Evolutionary conservation across 306 rosid genomes (phyloP).

Genomic region (Pyrus communis): DNA sequence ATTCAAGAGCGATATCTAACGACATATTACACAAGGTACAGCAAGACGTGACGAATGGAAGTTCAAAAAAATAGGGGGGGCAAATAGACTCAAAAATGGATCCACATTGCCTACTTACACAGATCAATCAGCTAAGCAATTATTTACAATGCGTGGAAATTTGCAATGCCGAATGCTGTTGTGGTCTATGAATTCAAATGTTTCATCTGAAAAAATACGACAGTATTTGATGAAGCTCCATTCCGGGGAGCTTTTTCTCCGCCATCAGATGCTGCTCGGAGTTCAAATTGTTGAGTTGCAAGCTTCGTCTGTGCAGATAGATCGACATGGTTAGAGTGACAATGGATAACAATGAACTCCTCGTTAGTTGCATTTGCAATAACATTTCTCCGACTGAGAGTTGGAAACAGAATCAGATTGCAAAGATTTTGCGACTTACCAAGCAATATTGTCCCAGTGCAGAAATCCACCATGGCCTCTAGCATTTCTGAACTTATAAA

Average conservation of each 20-base stretch:
- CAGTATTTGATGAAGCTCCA: neutral
- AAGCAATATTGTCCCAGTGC: slow-evolving; percentile 71
- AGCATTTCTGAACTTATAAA: slow-evolving; percentile 61
- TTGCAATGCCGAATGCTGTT: neutral
- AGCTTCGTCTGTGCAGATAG: slow-evolving; percentile 28
- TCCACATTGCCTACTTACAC: neutral
- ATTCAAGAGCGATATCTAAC: neutral
- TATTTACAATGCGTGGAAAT: neutral
- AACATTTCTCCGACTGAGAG: neutral
- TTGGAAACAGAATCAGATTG: neutral
- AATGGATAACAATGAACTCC: neutral
- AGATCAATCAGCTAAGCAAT: neutral
- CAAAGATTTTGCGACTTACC: slow-evolving; percentile 25
- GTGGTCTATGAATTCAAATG: neutral
- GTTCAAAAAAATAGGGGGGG: neutral
- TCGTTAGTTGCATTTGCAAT: neutral
- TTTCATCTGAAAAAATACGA: neutral
- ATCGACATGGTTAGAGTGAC: neutral
- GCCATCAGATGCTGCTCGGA: neutral
- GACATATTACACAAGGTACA: neutral
- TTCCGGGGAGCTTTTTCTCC: neutral
- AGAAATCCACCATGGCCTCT: slow-evolving; percentile 91
- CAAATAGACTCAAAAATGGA: neutral
- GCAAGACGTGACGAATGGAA: neutral
- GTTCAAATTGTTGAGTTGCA: neutral